phyloP scores from a whole-genome alignment of 768 basidiomycete genomes.

The Tricholoma matsutake region DNA sequence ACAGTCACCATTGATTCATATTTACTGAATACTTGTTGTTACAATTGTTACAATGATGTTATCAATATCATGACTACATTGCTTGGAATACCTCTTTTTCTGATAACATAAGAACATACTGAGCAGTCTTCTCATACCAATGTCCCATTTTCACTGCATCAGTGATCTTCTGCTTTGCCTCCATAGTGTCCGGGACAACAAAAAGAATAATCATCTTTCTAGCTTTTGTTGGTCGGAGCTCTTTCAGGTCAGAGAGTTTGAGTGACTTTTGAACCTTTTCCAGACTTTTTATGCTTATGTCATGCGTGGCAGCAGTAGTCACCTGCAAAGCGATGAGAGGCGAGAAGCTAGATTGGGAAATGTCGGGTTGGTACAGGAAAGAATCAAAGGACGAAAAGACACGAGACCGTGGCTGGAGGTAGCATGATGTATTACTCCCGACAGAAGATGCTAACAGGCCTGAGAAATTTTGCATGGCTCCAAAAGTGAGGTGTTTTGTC shows the following conservation, averaged over 20 bases:
- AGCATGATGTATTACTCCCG: too few species aligned
- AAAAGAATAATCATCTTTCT: neutral
- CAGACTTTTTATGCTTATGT: neutral
- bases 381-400: neutral
- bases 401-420: too few species aligned
- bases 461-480: neutral
- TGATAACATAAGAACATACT: neutral
- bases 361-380: neutral
- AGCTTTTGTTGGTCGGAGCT: neutral
- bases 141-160: neutral
- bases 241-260: neutral
- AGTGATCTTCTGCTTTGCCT: neutral
- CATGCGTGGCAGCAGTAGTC: neutral
- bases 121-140: neutral
- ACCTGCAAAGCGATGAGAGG: too few species aligned
- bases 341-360: neutral
- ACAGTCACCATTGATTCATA: too few species aligned
- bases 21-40: too few species aligned
- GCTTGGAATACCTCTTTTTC: neutral
- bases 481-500: neutral
- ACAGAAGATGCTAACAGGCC: neutral
- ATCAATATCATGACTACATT: neutral
- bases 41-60: too few species aligned
- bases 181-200: neutral
- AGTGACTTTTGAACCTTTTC: neutral